Evolutionary conservation across 2,329 filamentous ascomycete species (phyloP).

Genomic region (Neonectria ditissima): DNA sequence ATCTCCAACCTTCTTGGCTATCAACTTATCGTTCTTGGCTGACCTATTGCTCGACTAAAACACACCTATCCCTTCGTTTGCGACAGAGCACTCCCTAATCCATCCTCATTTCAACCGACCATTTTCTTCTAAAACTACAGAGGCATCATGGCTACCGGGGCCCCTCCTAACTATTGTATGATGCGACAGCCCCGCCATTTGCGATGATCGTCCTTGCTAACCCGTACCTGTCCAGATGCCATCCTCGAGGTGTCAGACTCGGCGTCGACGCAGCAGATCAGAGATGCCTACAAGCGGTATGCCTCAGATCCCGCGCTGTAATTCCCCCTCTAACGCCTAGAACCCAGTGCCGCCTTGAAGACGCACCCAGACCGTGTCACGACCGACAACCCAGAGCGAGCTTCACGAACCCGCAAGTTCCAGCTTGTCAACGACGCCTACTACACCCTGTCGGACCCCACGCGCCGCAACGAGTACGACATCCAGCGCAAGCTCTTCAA

Average conservation of each 20-base stretch:
- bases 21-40: slow-evolving; percentile 16
- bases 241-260: slow-evolving; percentile 79
- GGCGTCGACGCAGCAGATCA: slow-evolving; percentile 85
- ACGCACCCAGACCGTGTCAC: slow-evolving; percentile 94
- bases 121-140: slow-evolving; percentile 1
- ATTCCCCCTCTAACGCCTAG: slow-evolving; percentile 26
- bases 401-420: slow-evolving; percentile 85
- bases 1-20: slow-evolving; percentile 23
- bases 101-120: not conserved
- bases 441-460: slow-evolving; percentile 86
- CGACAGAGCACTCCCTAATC: slow-evolving; percentile 1
- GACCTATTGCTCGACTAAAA: slow-evolving; percentile 20
- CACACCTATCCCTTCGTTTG: slow-evolving; percentile 11
- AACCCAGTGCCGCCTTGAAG: slow-evolving; percentile 82
- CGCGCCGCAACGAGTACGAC: slow-evolving; percentile 86
- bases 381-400: slow-evolving; percentile 83
- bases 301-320: slow-evolving; percentile 5
- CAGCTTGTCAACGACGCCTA: slow-evolving; percentile 94
- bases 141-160: slow-evolving; percentile 50
- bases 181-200: slow-evolving; percentile 29
- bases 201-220: slow-evolving; percentile 31
- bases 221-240: slow-evolving; percentile 66
- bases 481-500: slow-evolving; percentile 62
- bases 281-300: slow-evolving; percentile 93
- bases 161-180: slow-evolving; percentile 71